Percentiles rank a stretch among this genome's conserved stretches.
phyloP scores from a whole-genome alignment of 345 rosid genomes.

The Anastatica hierochuntica region DNA sequence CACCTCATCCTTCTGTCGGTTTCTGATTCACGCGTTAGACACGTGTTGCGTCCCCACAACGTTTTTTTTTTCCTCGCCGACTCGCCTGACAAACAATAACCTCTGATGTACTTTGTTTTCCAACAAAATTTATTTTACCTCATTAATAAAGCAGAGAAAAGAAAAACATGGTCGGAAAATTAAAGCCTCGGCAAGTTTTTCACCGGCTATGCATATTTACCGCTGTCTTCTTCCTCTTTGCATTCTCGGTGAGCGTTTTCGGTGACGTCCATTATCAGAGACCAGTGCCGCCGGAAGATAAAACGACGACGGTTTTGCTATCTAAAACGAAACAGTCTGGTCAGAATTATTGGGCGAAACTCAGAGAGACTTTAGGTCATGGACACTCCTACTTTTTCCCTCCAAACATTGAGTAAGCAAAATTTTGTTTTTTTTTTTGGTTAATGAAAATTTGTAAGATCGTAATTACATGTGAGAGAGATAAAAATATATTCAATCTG shows the following conservation, averaged over 20 bases:
- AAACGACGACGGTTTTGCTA: constrained; percentile 21
- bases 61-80: constrained; percentile 19
- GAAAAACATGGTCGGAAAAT: no score
- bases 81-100: constrained; percentile 3
- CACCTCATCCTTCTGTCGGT: constrained; percentile 13
- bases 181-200: neutral
- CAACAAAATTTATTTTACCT: neutral
- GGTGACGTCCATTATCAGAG: neutral
- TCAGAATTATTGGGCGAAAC: constrained; percentile 14
- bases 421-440: no score
- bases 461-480: no score
- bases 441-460: no score
- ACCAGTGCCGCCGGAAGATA: constrained; percentile 2
- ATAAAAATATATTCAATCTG: no score
- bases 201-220: constrained; percentile 4
- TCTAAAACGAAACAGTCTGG: constrained; percentile 12
- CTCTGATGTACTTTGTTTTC: neutral
- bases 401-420: constrained; percentile 22
- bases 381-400: constrained; percentile 25
- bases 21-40: neutral
- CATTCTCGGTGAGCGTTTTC: constrained; percentile 5
- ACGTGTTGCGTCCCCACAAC: constrained; percentile 19
- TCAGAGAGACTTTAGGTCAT: constrained; percentile 20
- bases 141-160: neutral
- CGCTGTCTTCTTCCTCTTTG: neutral